Evolutionary conservation across 2,329 filamentous ascomycete genomes (phyloP).

Genomic region (Cyanodermella asteris): DNA sequence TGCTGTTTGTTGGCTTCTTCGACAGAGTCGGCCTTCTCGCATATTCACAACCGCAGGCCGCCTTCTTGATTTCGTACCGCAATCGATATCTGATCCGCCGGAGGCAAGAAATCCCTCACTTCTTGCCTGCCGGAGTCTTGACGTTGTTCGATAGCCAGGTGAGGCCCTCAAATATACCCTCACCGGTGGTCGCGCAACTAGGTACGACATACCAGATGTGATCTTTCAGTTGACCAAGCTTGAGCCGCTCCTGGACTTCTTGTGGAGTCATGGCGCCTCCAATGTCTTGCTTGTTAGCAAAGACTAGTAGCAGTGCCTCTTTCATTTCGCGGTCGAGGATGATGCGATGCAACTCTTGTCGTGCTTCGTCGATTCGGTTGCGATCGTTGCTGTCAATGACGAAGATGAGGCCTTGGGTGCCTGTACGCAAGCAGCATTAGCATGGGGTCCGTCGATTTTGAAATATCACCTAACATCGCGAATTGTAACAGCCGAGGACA

Average conservation of each 20-base stretch:
- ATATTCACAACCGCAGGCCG: no score
- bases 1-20: no score
- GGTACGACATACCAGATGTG: conserved; percentile 73
- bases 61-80: no score
- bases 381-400: conserved; percentile 92
- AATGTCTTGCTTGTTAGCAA: conserved; percentile 98
- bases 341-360: conserved; percentile 85
- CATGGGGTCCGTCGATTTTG: no score
- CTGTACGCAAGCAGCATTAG: conserved; percentile 20
- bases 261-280: conserved; percentile 58
- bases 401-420: conserved; percentile 95
- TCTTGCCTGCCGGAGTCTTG: conserved; percentile 29
- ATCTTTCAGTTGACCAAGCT: conserved; percentile 63
- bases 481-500: no score
- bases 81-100: no score
- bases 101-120: no score
- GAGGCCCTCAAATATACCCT: conserved; percentile 61
- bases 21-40: no score
- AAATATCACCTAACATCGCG: no score
- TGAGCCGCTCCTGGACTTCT: conserved; percentile 56
- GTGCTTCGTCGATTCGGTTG: conserved; percentile 76
- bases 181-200: conserved; percentile 60
- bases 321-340: conserved; percentile 97
- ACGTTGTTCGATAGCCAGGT: conserved; percentile 69
- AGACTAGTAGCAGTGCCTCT: conserved; percentile 80